These are phyloP conservation scores for Cladosporium sp. DNA, from an alignment of 2,329 filamentous ascomycete genomes.

Conservation along the genomic window DNA sequence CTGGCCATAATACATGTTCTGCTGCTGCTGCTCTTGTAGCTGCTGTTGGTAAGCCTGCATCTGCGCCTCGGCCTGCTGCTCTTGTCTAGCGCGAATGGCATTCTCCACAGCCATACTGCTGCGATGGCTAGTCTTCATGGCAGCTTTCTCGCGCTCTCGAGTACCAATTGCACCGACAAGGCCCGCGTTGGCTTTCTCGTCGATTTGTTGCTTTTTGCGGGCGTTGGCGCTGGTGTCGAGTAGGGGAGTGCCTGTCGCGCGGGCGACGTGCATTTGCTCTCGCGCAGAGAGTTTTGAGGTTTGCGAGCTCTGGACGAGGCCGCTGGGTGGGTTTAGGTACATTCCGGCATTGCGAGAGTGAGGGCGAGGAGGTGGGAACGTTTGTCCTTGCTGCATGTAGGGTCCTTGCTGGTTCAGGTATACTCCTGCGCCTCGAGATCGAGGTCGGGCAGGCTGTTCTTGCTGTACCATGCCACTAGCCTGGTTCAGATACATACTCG, in stretches of 20 bases:
- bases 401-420: slow-evolving; percentile 38
- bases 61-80: slow-evolving; percentile 44
- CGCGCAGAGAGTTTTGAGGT: slow-evolving; percentile 67
- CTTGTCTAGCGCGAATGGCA: slow-evolving; percentile 56
- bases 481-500: slow-evolving; percentile 21
- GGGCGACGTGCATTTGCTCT: slow-evolving; percentile 84
- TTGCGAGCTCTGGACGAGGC: slow-evolving; percentile 26
- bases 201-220: slow-evolving; percentile 27
- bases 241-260: slow-evolving; percentile 72
- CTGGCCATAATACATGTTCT: slow-evolving; percentile 22
- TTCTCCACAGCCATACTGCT: slow-evolving; percentile 66
- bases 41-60: slow-evolving; percentile 35
- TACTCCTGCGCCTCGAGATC: slow-evolving; percentile 56
- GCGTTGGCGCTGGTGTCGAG: slow-evolving; percentile 60
- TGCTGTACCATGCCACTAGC: neutral
- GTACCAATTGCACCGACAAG: slow-evolving; percentile 76
- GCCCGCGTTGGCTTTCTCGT: slow-evolving; percentile 43
- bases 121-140: slow-evolving; percentile 62
- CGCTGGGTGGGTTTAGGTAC: slow-evolving; percentile 36
- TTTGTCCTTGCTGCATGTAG: neutral
- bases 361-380: slow-evolving; percentile 20
- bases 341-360: slow-evolving; percentile 23
- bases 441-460: slow-evolving; percentile 30
- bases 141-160: slow-evolving; percentile 71
- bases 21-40: slow-evolving; percentile 25